Evolutionary conservation across 2,329 filamentous ascomycete species (phyloP), one percentile per base, ranked within the genome.

Genomic region (Venturia asperata): DNA sequence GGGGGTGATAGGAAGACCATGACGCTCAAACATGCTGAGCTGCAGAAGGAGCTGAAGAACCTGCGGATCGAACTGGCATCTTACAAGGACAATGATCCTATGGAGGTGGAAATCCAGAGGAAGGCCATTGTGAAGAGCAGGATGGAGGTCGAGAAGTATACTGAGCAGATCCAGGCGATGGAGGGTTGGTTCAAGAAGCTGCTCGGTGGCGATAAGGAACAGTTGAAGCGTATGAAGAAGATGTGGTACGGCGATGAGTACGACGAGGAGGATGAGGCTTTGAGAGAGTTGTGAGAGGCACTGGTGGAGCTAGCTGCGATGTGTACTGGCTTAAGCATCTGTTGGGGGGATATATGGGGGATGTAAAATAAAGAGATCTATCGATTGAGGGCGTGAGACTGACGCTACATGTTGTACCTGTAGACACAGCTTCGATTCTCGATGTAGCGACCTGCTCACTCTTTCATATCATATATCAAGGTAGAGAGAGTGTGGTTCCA

Each of bases 161-260:
- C 78, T 1, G 79, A 81, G 55, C 75, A 80, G 24, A 78, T 81
- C 42, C 74, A 76, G 62, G 70, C 72, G 65, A 79, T 81, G 76
- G 79, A 81, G 66, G 70, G 72, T 37, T 81, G 77, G 76, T 67
- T 80, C 49, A 75, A 74, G 69, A 73, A 72, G 63, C 67, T 70
- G 15, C 64, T 68, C 13, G 67, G 67, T 21, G 71, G 72, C 2
- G 80, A 83, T 69, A 72, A 75, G 52, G 80, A 81, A 66, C 66
- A 74, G 6, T 68, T 84, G 24, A 69, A 75, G n/a, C 69, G 67
- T 3, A 71, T 83, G 19, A 76, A 78, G 69, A 76, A 73, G 64
- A 74, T 77, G 56, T 78, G 77, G 61, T 86, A 85, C 68, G 81
- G 79, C 10, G 78, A 79, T 27, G 82, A 85, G 69, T 84, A 79